Conservation (phyloP, 371 early-diverging fungal genomes). For the Mortierella sp. region DNA sequence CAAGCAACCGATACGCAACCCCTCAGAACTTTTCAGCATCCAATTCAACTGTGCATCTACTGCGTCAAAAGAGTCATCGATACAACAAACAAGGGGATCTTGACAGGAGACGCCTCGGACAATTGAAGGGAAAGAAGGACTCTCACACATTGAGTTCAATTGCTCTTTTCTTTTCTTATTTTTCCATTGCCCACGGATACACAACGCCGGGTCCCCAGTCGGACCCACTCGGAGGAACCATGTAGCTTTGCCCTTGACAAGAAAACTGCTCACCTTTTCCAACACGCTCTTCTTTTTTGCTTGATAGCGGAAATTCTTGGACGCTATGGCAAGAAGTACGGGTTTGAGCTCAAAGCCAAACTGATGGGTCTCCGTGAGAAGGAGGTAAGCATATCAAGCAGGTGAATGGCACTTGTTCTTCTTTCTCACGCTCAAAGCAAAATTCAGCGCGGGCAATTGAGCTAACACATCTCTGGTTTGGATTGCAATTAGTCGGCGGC, state of each 20-base stretch:
- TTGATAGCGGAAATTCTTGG: conserved; percentile 70
- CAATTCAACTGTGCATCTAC: background rate
- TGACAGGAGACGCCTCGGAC: background rate
- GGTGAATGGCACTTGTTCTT: background rate
- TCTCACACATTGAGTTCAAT: conserved; percentile 5
- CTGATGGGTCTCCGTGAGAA: conserved; percentile 83
- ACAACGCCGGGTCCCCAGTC: background rate
- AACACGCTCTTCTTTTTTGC: background rate
- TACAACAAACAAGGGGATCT: background rate
- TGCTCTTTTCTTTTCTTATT: background rate
- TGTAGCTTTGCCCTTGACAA: no score
- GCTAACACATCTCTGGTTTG: background rate
- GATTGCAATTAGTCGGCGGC: conserved; percentile 68
- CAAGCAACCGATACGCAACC: no score
- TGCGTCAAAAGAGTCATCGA: conserved; percentile 6
- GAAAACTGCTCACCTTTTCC: background rate
- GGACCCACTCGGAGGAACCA: background rate
- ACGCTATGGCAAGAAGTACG: conserved; percentile 78
- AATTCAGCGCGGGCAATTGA: background rate
- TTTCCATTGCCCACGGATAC: conserved; percentile 15
- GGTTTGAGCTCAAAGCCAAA: conserved; percentile 84
- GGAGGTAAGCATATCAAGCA: conserved; percentile 61
- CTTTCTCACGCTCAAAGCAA: background rate
- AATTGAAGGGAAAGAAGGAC: no score
- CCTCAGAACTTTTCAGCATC: background rate